These are phyloP conservation scores for Kitagawia praeruptora DNA, from an alignment of 129 eudicot genomes.

Conservation along the genomic window DNA sequence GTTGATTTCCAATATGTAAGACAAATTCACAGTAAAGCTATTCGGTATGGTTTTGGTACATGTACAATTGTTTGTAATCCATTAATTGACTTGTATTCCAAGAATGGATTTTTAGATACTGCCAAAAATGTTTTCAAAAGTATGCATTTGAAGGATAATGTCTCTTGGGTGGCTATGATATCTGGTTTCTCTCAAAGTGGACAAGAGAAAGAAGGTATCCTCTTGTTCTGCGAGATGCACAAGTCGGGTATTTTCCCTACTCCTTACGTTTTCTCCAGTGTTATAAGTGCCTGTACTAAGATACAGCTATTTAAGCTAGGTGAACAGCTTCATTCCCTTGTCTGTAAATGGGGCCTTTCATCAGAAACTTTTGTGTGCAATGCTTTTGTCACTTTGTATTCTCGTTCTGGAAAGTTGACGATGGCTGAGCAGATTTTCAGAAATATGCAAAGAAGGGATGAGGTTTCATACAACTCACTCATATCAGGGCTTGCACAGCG, in stretches of 20 bases:
- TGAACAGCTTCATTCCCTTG: slow-evolving; percentile 58
- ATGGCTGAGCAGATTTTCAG: slow-evolving; percentile 57
- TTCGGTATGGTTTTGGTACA: slow-evolving; percentile 45
- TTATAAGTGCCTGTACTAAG: slow-evolving; percentile 80
- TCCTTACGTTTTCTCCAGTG: slow-evolving; percentile 76
- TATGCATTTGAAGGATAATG: slow-evolving; percentile 50
- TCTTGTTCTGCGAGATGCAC: slow-evolving; percentile 66
- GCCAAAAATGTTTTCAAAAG: slow-evolving; percentile 49
- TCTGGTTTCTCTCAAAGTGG: slow-evolving; percentile 75
- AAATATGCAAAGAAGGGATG: slow-evolving; percentile 57
- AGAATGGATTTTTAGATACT: slow-evolving; percentile 43
- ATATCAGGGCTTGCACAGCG: slow-evolving; percentile 75
- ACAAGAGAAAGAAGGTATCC: slow-evolving; percentile 50
- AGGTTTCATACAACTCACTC: slow-evolving; percentile 71
- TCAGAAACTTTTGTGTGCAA: slow-evolving; percentile 66
- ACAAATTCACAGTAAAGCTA: slow-evolving; percentile 49
- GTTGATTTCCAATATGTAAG: slow-evolving; percentile 23
- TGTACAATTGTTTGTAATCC: slow-evolving; percentile 52
- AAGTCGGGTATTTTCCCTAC: slow-evolving; percentile 51
- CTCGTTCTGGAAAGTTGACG: slow-evolving; percentile 39
- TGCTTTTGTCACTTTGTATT: slow-evolving; percentile 69
- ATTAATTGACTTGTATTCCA: slow-evolving; percentile 59
- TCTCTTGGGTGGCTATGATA: slow-evolving; percentile 93
- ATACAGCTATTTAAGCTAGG: slow-evolving; percentile 48
- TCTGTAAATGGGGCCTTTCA: slow-evolving; percentile 69